Evolutionary conservation across 768 basidiomycete species (phyloP), one percentile per base, ranked within the genome.

Genomic region (Pleurotus djamor): DNA sequence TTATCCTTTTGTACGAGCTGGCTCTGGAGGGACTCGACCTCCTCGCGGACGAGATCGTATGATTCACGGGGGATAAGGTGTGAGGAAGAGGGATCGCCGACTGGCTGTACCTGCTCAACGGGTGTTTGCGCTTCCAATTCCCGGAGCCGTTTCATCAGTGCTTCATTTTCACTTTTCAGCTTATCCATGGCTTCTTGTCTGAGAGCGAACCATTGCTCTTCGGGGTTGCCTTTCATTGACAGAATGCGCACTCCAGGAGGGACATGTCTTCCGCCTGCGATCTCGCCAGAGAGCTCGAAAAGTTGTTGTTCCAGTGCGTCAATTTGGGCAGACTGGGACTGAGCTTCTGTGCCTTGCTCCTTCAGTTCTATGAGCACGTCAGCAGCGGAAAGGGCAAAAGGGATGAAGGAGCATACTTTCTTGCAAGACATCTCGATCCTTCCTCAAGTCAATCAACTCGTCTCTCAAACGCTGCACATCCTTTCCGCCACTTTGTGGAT

Each of bases 141-240:
- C 63, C 75, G 78, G 57, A 96, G 67, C 47, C 89, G 75, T 49
- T 79, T 82, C 61, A 96, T 72, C 16, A 98, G 74, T 1, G 91
- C 94, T 48, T 85, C 83, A 67, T 98, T 99, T 77, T 99, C 96
- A 45, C 72, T 76, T 71, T 83, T 86, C 36, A 98, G 75, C 17
- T 88, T 76, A 38, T 94, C 87, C 75, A 98, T 79, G 16, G 82
- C 86, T 17, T 82, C 87, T 62, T 87, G 82, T 50, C 94, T 80
- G 33, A 92, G 74, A 48, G 92, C 91, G 12, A 83, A 83, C 84
- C 93, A 92, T 63, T 87, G 78, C 63, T 87, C 81, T n/a, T 91
- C 92, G 0, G 96, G 96, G 65, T 95, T 96, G 48, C 89, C 86
- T 6, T 72, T 73, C 63, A 96, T 71, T 51, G 83, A 80, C n/a